These are phyloP conservation scores for Aspergillus sp. DNA, from an alignment of 2,329 filamentous ascomycete species.

Conservation along the genomic window DNA sequence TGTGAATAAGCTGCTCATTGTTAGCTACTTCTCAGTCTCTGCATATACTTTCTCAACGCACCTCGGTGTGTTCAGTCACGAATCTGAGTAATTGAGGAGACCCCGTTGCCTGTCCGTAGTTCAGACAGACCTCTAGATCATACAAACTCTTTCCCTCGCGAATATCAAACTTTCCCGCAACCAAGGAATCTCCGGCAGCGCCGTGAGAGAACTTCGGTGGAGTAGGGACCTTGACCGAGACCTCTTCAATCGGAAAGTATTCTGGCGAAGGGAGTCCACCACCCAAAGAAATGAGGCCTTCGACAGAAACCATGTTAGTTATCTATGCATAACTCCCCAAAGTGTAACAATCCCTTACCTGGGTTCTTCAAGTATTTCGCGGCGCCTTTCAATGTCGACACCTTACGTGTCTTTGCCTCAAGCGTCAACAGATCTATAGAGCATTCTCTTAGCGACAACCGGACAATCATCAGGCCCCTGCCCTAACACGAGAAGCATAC, in stretches of 20 bases:
- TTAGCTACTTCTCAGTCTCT: slow-evolving; percentile 10
- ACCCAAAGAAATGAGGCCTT: slow-evolving; percentile 80
- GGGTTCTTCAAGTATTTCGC: slow-evolving; percentile 77
- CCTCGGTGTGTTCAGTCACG: slow-evolving; percentile 91
- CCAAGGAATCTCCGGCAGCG: slow-evolving; percentile 61
- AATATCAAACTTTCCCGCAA: slow-evolving; percentile 81
- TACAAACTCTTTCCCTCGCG: slow-evolving; percentile 60
- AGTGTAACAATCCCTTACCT: slow-evolving; percentile 38
- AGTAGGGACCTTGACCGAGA: slow-evolving; percentile 71
- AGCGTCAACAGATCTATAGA: slow-evolving; percentile 55
- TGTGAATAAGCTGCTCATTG: slow-evolving; percentile 64
- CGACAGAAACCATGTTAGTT: neutral
- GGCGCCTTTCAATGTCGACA: slow-evolving; percentile 76
- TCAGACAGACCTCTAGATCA: slow-evolving; percentile 85
- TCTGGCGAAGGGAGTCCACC: slow-evolving; percentile 86
- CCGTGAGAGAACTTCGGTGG: slow-evolving; percentile 69
- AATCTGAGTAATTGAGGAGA: slow-evolving; percentile 85
- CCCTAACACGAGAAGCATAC: slow-evolving; percentile 54
- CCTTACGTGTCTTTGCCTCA: slow-evolving; percentile 58
- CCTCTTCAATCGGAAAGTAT: slow-evolving; percentile 85
- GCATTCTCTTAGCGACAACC: neutral
- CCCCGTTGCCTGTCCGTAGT: slow-evolving; percentile 87
- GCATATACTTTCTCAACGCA: slow-evolving; percentile 19
- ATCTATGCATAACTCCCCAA: neutral
- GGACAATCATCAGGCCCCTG: too few species aligned